Evolutionary conservation across 1,284 basidiomycete genomes (phyloP).

Genomic region (Phenoliferia sp.): DNA sequence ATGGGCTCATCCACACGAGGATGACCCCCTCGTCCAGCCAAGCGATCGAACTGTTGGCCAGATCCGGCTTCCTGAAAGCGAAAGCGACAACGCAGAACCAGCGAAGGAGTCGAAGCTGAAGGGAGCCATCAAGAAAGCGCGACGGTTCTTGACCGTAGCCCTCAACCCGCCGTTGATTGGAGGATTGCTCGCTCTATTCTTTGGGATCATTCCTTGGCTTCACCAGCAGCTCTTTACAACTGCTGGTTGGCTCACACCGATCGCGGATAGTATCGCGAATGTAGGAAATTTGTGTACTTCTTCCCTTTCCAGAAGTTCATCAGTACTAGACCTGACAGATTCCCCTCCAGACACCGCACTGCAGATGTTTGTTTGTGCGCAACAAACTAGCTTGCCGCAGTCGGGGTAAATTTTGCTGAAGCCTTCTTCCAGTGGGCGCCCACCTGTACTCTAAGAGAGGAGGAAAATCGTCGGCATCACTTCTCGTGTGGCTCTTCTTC

Average conservation of each 20-base stretch:
- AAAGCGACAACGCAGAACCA: neutral
- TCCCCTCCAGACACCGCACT: conserved; percentile 33
- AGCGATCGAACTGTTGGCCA: neutral
- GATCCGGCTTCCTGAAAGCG: neutral
- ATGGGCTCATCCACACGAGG: conserved; percentile 2
- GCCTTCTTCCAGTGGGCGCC: conserved; percentile 25
- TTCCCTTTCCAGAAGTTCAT: too few species aligned
- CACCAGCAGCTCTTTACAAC: conserved; percentile 35
- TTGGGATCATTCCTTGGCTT: conserved; percentile 39
- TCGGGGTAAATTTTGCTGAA: neutral
- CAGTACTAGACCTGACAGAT: neutral
- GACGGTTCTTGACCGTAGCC: neutral
- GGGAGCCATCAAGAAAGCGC: neutral
- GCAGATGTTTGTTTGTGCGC: conserved; percentile 37
- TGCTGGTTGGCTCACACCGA: conserved; percentile 1
- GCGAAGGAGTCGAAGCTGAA: neutral
- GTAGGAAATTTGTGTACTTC: conserved; percentile 37
- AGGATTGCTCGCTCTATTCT: conserved; percentile 38
- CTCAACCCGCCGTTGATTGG: conserved; percentile 40
- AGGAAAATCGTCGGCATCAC: conserved; percentile 22
- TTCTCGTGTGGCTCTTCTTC: conserved; percentile 38
- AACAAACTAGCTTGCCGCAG: neutral
- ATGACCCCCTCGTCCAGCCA: conserved; percentile 29
- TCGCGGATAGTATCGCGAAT: neutral
- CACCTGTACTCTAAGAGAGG: conserved; percentile 32